Conservation (phyloP, 139 green algal genomes). For the Chlamydomonas sp. region DNA sequence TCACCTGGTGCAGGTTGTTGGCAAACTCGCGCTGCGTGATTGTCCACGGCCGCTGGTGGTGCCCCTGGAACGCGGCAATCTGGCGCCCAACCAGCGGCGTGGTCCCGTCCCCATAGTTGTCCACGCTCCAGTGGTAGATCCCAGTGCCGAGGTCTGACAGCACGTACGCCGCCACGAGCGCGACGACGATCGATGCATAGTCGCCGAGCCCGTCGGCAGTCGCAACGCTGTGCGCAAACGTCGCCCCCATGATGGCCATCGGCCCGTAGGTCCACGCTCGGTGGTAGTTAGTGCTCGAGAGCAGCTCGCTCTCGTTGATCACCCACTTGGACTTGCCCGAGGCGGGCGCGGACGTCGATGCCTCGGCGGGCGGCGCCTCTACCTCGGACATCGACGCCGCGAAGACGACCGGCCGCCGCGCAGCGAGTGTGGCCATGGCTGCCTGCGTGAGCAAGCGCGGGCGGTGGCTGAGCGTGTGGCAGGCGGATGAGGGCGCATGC, state of each 20-base stretch:
- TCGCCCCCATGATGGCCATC: slow-evolving; percentile 41
- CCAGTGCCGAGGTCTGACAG: slow-evolving; percentile 57
- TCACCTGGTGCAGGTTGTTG: slow-evolving; percentile 93
- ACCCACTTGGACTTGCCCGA: slow-evolving; percentile 34
- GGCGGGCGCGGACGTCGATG: background rate
- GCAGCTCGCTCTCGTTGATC: slow-evolving; percentile 40
- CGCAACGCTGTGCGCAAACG: too few species aligned
- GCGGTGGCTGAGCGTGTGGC: too few species aligned
- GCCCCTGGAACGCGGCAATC: slow-evolving; percentile 87
- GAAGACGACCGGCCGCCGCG: too few species aligned
- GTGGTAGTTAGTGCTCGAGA: slow-evolving; percentile 50
- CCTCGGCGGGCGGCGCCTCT: too few species aligned
- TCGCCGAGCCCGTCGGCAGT: too few species aligned
- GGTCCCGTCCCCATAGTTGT: slow-evolving; percentile 87
- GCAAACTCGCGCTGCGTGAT: slow-evolving; percentile 94
- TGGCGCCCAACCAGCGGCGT: slow-evolving; percentile 90
- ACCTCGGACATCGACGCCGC: too few species aligned
- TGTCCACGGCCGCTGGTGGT: slow-evolving; percentile 93
- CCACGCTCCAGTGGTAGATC: slow-evolving; percentile 85
- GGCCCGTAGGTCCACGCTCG: slow-evolving; percentile 38
- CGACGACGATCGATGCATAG: too few species aligned
- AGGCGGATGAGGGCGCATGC: too few species aligned
- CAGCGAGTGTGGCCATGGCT: too few species aligned
- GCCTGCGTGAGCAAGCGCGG: too few species aligned
- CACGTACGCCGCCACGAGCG: slow-evolving; percentile 45